Evolutionary conservation across 768 basidiomycete genomes (phyloP).

Genomic region (Sporobolomyces phaffii): DNA sequence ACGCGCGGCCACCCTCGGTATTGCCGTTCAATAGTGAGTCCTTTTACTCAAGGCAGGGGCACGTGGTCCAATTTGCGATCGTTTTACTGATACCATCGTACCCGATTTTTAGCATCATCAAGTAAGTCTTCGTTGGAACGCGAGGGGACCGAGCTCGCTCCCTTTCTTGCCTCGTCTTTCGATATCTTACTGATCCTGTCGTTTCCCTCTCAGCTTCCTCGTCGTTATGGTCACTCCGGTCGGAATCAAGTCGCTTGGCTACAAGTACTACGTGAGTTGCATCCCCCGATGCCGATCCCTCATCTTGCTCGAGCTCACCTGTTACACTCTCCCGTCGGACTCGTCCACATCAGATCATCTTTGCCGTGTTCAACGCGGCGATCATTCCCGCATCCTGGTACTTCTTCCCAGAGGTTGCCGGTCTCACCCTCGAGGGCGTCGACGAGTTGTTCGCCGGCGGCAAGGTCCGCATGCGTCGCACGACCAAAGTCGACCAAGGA

Average conservation of each 20-base stretch:
- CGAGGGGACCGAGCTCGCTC: too few species aligned
- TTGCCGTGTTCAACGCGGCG: constrained; percentile 17
- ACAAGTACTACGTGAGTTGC: constrained; percentile 24
- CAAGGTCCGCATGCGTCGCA: constrained; percentile 34
- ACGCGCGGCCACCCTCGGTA: constrained; percentile 31
- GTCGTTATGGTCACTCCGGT: constrained; percentile 39
- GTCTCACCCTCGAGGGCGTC: constrained; percentile 31
- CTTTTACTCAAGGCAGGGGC: too few species aligned
- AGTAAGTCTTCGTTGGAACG: too few species aligned
- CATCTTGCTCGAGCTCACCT: too few species aligned
- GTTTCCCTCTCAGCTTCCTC: too few species aligned
- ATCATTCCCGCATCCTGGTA: constrained; percentile 3
- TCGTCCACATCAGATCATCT: constrained; percentile 11
- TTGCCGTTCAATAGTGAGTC: constrained; percentile 30
- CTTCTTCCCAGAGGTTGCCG: constrained; percentile 24
- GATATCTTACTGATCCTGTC: too few species aligned
- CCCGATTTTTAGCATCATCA: too few species aligned
- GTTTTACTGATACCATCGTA: too few species aligned
- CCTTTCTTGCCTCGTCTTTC: too few species aligned
- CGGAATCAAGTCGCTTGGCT: constrained; percentile 35
- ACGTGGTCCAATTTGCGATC: too few species aligned
- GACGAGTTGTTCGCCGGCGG: constrained; percentile 36
- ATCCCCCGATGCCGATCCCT: not conserved
- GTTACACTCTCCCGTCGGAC: too few species aligned
- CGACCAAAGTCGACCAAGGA: constrained; percentile 11